Evolutionary conservation across 192 early-diverging fungal species (phyloP).

Genomic region (Umbelopsis ramanniana): DNA sequence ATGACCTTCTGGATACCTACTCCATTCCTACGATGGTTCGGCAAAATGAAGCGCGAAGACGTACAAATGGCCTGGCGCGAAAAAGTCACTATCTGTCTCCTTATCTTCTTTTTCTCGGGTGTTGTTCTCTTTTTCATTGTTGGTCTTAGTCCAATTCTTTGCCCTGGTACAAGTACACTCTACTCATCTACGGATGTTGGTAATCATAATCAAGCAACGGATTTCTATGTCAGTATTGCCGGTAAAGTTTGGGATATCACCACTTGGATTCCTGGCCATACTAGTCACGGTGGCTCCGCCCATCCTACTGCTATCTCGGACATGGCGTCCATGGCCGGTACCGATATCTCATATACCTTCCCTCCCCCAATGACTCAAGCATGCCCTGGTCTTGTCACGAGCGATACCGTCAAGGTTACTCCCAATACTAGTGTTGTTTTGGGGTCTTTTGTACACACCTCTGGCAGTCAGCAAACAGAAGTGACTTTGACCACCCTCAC

Average conservation of each 20-base stretch:
- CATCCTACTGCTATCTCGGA: slow-evolving; percentile 41
- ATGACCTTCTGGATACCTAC: slow-evolving; percentile 87
- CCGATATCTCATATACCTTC: slow-evolving; percentile 67
- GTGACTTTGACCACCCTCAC: slow-evolving; percentile 33
- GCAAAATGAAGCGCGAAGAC: slow-evolving; percentile 87
- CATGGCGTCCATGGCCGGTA: slow-evolving; percentile 57
- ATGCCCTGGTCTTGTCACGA: slow-evolving; percentile 58
- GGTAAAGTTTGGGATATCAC: slow-evolving; percentile 75
- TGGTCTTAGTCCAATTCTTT: slow-evolving; percentile 82
- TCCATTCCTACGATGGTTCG: slow-evolving; percentile 59
- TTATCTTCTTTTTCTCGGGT: slow-evolving; percentile 81
- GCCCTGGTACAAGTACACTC: slow-evolving; percentile 73
- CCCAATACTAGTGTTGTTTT: slow-evolving; percentile 25
- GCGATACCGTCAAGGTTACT: slow-evolving; percentile 23
- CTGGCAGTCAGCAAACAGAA: slow-evolving; percentile 24
- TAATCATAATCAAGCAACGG: slow-evolving; percentile 56
- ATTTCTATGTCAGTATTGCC: slow-evolving; percentile 63
- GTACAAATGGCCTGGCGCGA: slow-evolving; percentile 97
- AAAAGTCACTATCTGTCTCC: slow-evolving; percentile 83
- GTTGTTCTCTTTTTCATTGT: slow-evolving; percentile 89
- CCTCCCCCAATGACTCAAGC: slow-evolving; percentile 56
- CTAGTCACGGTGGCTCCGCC: slow-evolving; percentile 55
- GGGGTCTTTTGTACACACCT: slow-evolving; percentile 29
- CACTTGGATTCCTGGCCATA: slow-evolving; percentile 51
- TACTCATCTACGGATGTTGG: slow-evolving; percentile 62